Conservation (phyloP, 805 yeast genomes). For the Suhomyces prunicola region DNA sequence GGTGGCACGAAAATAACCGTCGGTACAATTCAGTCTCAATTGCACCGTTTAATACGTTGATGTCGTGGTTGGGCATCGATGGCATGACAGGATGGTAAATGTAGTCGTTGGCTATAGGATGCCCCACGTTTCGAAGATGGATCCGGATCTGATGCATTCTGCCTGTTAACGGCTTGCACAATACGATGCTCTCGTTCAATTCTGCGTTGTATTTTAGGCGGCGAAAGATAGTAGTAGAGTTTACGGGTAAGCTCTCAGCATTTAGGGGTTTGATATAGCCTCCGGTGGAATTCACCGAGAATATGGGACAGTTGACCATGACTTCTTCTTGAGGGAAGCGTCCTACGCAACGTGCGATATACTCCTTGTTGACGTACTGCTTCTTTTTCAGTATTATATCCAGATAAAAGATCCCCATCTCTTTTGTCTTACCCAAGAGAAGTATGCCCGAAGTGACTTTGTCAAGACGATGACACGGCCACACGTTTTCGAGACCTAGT, state of each 20-base stretch:
- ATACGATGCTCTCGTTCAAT: conserved; percentile 40
- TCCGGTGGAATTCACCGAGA: conserved; percentile 32
- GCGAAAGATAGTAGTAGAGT: conserved; percentile 34
- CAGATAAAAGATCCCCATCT: conserved; percentile 31
- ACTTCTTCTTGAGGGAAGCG: conserved; percentile 32
- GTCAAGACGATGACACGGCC: conserved; percentile 50
- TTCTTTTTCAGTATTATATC: conserved; percentile 26
- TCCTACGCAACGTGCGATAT: conserved; percentile 44
- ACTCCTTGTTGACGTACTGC: conserved; percentile 34
- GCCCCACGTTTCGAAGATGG: conserved; percentile 47
- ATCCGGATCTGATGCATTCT: conserved; percentile 57
- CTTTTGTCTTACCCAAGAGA: conserved; percentile 39
- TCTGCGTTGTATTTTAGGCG: conserved; percentile 25
- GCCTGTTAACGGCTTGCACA: conserved; percentile 51
- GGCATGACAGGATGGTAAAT: conserved; percentile 23
- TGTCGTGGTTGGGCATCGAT: conserved; percentile 6
- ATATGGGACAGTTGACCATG: conserved; percentile 38
- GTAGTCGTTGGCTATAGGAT: conserved; percentile 81
- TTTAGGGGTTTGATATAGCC: conserved; percentile 27
- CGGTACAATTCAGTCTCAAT: conserved; percentile 24
- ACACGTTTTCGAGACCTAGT: conserved; percentile 21
- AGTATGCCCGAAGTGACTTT: conserved; percentile 51
- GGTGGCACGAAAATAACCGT: conserved; percentile 14
- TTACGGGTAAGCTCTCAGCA: conserved; percentile 20
- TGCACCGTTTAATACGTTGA: conserved; percentile 16